phyloP scores from a whole-genome alignment of 805 yeast genomes.

The Saccharomycopsis amapae region DNA sequence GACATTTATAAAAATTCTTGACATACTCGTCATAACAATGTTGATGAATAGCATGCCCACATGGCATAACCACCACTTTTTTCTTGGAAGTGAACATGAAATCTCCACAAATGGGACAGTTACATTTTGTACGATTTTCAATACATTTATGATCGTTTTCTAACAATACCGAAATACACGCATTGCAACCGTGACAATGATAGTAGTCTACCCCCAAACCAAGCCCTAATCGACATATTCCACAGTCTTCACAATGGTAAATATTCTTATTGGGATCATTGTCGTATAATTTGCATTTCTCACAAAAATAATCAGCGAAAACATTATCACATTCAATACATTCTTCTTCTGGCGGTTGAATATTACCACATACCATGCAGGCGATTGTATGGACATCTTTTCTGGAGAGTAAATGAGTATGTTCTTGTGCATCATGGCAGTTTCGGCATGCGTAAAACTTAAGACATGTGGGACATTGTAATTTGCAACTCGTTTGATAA shows the following conservation, averaged over 20 bases:
- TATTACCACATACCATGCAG: constrained; percentile 73
- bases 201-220: constrained; percentile 86
- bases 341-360: constrained; percentile 64
- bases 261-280: constrained; percentile 73
- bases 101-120: constrained; percentile 91
- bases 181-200: constrained; percentile 86
- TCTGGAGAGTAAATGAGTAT: constrained; percentile 51
- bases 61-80: constrained; percentile 83
- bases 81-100: constrained; percentile 76
- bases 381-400: constrained; percentile 57
- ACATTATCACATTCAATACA: constrained; percentile 63
- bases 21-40: constrained; percentile 73
- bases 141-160: constrained; percentile 76
- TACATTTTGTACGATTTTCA: constrained; percentile 79
- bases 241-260: constrained; percentile 89
- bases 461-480: constrained; percentile 70
- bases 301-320: constrained; percentile 73
- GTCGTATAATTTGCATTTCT: constrained; percentile 73
- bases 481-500: constrained; percentile 75
- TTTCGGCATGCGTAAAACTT: constrained; percentile 77
- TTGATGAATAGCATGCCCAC: constrained; percentile 94
- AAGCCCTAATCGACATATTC: constrained; percentile 83
- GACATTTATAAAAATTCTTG: constrained; percentile 84
- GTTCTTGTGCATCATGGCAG: constrained; percentile 66
- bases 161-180: constrained; percentile 76